phyloP scores from a whole-genome alignment of 1,284 basidiomycete genomes.

The Trametes hirsuta region DNA sequence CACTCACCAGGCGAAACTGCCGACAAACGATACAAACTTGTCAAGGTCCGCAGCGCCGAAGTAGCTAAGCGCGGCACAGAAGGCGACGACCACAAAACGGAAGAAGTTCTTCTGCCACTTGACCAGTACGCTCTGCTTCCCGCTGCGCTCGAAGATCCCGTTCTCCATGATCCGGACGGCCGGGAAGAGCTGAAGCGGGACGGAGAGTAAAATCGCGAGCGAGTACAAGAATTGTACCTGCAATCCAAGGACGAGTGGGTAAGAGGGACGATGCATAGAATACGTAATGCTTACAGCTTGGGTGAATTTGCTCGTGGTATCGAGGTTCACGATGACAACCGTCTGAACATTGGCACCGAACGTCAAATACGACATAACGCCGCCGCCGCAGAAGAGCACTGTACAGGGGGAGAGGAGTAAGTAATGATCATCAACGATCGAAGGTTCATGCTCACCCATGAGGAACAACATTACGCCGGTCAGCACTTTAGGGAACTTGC shows the following conservation, averaged over 20 bases:
- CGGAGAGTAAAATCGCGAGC: slow-evolving; percentile 92
- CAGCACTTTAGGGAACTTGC: slow-evolving; percentile 88
- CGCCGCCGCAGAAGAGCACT: slow-evolving; percentile 91
- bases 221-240: slow-evolving; percentile 86
- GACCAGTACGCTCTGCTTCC: slow-evolving; percentile 69
- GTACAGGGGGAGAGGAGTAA: slow-evolving; percentile 11
- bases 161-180: slow-evolving; percentile 98
- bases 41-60: slow-evolving; percentile 90
- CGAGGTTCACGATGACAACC: slow-evolving; percentile 94
- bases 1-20: slow-evolving; percentile 91
- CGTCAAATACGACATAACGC: slow-evolving; percentile 85
- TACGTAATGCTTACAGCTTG: slow-evolving; percentile 64
- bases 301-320: slow-evolving; percentile 84
- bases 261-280: background rate
- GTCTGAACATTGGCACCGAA: slow-evolving; percentile 91
- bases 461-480: slow-evolving; percentile 91
- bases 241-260: background rate
- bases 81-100: slow-evolving; percentile 75
- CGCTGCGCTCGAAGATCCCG: slow-evolving; percentile 90
- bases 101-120: slow-evolving; percentile 96
- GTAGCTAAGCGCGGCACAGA: slow-evolving; percentile 82
- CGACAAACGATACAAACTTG: slow-evolving; percentile 95
- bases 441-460: slow-evolving; percentile 49
- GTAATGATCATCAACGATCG: slow-evolving; percentile 1
- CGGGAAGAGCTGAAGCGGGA: slow-evolving; percentile 96